These are phyloP conservation scores for Chloridella minuta DNA, from an alignment of 352 stramenopile genomes.

Conservation along the genomic window DNA sequence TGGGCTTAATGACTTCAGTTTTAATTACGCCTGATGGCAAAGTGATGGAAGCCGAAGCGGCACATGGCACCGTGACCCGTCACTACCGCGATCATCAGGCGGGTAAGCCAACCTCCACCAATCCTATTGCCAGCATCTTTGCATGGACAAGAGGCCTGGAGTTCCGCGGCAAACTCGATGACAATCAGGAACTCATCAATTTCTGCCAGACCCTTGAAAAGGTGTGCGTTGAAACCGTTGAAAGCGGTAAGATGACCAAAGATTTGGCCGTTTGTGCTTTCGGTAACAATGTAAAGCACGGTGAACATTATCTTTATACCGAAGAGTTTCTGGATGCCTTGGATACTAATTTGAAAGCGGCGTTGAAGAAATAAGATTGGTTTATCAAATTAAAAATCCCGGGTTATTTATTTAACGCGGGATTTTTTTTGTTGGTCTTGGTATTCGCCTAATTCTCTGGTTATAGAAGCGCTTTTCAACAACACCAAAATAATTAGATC, in stretches of 20 bases:
- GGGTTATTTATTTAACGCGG: too few relatives aligned
- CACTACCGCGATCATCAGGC: slow-evolving; percentile 50
- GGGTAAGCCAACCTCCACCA: slow-evolving; percentile 42
- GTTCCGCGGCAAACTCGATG: slow-evolving; percentile 42
- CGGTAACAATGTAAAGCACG: too few relatives aligned
- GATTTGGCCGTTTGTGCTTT: slow-evolving; percentile 41
- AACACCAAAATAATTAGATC: too few relatives aligned
- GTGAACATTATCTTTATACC: too few relatives aligned
- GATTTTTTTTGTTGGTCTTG: too few relatives aligned
- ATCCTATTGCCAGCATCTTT: slow-evolving; percentile 49
- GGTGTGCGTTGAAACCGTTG: slow-evolving; percentile 27
- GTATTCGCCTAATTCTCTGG: too few relatives aligned
- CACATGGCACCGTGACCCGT: slow-evolving; percentile 46
- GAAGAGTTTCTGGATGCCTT: too few relatives aligned
- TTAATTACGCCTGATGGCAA: slow-evolving; percentile 39
- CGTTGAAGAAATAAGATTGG: too few relatives aligned
- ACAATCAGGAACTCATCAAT: slow-evolving; percentile 32
- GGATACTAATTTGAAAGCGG: too few relatives aligned
- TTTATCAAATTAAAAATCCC: too few relatives aligned
- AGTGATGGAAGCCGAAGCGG: slow-evolving; percentile 44
- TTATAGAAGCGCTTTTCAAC: too few relatives aligned
- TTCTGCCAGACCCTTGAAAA: slow-evolving; percentile 37
- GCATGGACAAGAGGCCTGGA: slow-evolving; percentile 41
- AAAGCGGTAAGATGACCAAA: slow-evolving; percentile 39
- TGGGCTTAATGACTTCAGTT: slow-evolving; percentile 48